These are phyloP conservation scores for Oryza nivara DNA, from an alignment of 176 grass and related monocot genomes.

Conservation along the genomic window DNA sequence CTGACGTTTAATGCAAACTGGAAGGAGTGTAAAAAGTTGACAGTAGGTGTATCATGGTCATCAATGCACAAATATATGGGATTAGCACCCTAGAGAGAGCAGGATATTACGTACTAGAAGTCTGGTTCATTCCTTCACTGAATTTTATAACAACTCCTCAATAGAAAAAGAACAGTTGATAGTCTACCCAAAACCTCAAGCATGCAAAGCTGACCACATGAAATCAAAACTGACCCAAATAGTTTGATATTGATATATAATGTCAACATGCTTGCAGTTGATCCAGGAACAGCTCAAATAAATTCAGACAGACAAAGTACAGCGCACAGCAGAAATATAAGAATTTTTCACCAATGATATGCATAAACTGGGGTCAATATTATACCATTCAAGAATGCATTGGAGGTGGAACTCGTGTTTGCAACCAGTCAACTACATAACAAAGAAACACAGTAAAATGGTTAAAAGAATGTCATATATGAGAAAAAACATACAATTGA, in stretches of 20 bases:
- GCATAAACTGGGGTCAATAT: background rate
- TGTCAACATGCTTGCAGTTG: background rate
- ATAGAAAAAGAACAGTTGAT: background rate
- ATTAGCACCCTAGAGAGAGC: background rate
- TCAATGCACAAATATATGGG: background rate
- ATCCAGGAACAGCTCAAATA: background rate
- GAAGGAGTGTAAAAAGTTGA: background rate
- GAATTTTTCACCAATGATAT: background rate
- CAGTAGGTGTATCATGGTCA: background rate
- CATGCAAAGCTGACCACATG: background rate
- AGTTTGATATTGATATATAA: background rate
- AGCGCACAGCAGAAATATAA: slow-evolving; percentile 9
- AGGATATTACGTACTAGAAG: background rate
- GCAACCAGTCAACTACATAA: slow-evolving; percentile 82
- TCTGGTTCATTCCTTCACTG: background rate
- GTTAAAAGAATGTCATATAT: background rate
- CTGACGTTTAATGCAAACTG: background rate
- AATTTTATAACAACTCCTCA: background rate
- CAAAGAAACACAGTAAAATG: slow-evolving; percentile 40
- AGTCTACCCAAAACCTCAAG: slow-evolving; percentile 1
- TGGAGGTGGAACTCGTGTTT: slow-evolving; percentile 98
- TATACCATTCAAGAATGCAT: slow-evolving; percentile 99
- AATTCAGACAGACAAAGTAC: slow-evolving; percentile 33
- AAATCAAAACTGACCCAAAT: background rate
- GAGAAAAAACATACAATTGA: slow-evolving; percentile 23